Conservation (phyloP, 257 asterid genomes). For the Coffea canephora region DNA sequence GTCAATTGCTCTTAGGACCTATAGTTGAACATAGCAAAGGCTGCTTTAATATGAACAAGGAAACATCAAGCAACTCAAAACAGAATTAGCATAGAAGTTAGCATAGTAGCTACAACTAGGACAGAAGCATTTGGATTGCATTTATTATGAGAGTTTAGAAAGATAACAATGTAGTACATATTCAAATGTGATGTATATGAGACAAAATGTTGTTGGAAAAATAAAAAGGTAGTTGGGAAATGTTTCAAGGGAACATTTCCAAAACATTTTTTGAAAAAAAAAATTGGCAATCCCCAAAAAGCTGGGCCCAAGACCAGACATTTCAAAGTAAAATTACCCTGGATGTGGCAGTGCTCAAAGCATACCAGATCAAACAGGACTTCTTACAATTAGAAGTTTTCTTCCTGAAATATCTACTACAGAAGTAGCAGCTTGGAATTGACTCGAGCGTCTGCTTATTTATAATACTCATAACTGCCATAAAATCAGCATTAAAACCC, state of each 20-base stretch:
- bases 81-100: slow-evolving; percentile 12
- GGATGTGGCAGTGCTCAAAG: neutral
- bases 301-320: neutral
- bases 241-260: too few relatives aligned
- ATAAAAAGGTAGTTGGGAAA: too few relatives aligned
- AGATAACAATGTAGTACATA: too few relatives aligned
- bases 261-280: too few relatives aligned
- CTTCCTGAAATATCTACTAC: neutral
- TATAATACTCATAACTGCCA: too few relatives aligned
- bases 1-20: slow-evolving; percentile 64
- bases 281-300: too few relatives aligned
- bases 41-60: neutral
- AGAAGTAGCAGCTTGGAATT: neutral
- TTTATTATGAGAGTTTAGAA: too few relatives aligned
- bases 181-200: too few relatives aligned
- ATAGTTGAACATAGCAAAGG: slow-evolving; percentile 27
- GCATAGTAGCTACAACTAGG: neutral
- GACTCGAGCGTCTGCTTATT: neutral
- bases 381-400: neutral
- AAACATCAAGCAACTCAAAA: neutral
- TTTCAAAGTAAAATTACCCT: neutral
- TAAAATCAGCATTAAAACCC: too few relatives aligned
- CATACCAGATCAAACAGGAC: neutral
- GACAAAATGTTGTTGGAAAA: too few relatives aligned
- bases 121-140: too few relatives aligned